phyloP scores from a whole-genome alignment of 257 asterid species.

The Nicotiana tomentosiformis region DNA sequence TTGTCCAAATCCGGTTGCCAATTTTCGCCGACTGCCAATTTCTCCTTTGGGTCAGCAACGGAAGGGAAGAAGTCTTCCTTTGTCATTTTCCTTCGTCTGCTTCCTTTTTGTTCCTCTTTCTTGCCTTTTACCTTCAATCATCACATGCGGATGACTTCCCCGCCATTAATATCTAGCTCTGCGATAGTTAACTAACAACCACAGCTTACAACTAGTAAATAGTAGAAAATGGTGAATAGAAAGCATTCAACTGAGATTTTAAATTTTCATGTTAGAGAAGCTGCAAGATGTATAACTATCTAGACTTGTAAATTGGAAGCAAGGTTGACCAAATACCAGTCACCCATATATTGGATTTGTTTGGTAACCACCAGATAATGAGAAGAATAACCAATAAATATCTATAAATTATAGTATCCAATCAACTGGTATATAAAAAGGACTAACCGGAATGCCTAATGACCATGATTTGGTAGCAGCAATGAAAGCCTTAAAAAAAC shows the following conservation, averaged over 20 bases:
- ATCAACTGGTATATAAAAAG: neutral
- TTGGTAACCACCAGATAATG: neutral
- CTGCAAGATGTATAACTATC: neutral
- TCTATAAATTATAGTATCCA: neutral
- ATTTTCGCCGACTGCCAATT: too few relatives aligned
- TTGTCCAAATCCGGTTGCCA: too few relatives aligned
- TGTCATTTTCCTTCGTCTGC: too few relatives aligned
- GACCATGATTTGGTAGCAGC: constrained; percentile 89
- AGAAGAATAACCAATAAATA: neutral
- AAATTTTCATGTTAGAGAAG: neutral
- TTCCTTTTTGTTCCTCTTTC: too few relatives aligned
- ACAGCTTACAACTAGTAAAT: neutral
- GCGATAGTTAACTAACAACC: neutral
- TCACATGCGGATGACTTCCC: too few relatives aligned
- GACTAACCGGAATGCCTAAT: constrained; percentile 57
- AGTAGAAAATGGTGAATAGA: neutral
- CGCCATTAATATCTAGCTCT: neutral
- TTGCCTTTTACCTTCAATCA: too few relatives aligned
- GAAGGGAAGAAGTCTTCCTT: too few relatives aligned
- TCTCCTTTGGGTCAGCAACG: too few relatives aligned
- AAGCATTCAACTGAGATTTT: neutral
- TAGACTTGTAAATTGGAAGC: neutral
- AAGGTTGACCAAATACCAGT: neutral
- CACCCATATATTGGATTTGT: neutral
- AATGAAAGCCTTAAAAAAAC: constrained; percentile 49